Percentiles rank a stretch among this genome's conserved stretches.
Conservation (phyloP, 768 basidiomycete genomes). For the Leccinum broughii region DNA sequence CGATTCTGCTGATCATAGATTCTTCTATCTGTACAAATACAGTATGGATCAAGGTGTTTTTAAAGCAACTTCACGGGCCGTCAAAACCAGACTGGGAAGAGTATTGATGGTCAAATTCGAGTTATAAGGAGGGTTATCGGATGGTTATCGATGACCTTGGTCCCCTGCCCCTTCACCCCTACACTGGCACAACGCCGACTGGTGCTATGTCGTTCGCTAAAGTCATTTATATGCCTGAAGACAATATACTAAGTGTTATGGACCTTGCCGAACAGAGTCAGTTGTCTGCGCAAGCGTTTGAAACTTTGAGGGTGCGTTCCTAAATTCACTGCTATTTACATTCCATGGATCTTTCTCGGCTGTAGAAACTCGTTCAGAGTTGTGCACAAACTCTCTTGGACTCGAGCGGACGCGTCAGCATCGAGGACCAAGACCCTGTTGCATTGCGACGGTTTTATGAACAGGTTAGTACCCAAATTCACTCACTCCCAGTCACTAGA, state of each 20-base stretch:
- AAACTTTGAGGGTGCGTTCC: slow-evolving; percentile 11
- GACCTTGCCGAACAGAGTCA: background rate
- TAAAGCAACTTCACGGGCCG: background rate
- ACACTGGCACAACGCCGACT: background rate
- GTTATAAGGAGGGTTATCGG: slow-evolving; percentile 4
- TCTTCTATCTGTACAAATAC: slow-evolving; percentile 16
- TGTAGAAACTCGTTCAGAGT: slow-evolving; percentile 4
- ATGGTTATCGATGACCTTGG: background rate
- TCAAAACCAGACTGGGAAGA: slow-evolving; percentile 5
- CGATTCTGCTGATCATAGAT: slow-evolving; percentile 42
- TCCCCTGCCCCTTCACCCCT: background rate
- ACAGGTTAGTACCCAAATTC: slow-evolving; percentile 7
- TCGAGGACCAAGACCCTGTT: slow-evolving; percentile 15
- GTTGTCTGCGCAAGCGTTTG: slow-evolving; percentile 1
- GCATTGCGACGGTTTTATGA: slow-evolving; percentile 16
- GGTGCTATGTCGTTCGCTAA: slow-evolving; percentile 6
- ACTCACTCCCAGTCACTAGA: background rate
- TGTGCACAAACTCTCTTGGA: slow-evolving; percentile 2
- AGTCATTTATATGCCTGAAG: slow-evolving; percentile 12
- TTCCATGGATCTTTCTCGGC: background rate
- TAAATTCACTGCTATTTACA: background rate
- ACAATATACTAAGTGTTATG: background rate
- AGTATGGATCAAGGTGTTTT: slow-evolving; percentile 2
- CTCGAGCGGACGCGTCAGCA: background rate
- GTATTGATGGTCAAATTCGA: slow-evolving; percentile 4